Conservation (phyloP, 352 stramenopile species). For the Aphanomyces astaci region DNA sequence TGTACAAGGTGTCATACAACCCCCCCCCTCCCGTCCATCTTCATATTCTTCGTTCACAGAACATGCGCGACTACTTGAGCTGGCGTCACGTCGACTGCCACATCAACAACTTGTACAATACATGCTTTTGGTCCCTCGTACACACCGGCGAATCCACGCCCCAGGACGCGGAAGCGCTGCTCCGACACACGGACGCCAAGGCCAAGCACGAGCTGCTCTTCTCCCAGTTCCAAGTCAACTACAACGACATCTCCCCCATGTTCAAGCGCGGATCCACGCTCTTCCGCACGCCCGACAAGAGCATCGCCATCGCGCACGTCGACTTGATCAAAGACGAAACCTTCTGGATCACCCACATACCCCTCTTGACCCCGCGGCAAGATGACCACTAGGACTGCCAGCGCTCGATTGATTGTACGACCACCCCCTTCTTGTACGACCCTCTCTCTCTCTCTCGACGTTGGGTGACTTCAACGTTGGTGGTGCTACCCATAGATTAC, state of each 20-base stretch:
- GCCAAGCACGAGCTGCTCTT: slow-evolving; percentile 40
- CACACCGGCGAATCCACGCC: slow-evolving; percentile 23
- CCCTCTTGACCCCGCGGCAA: too few species aligned
- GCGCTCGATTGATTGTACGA: too few species aligned
- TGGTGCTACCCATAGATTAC: too few species aligned
- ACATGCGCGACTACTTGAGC: slow-evolving; percentile 34
- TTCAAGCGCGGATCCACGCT: slow-evolving; percentile 19
- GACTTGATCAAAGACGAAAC: slow-evolving; percentile 10
- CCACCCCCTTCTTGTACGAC: too few species aligned
- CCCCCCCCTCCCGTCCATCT: too few species aligned
- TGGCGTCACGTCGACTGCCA: slow-evolving; percentile 38
- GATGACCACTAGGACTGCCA: too few species aligned
- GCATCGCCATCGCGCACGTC: background rate
- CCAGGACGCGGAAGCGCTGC: slow-evolving; percentile 26
- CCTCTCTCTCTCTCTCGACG: too few species aligned
- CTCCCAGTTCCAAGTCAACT: slow-evolving; percentile 35
- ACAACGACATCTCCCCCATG: slow-evolving; percentile 25
- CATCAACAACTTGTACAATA: slow-evolving; percentile 44
- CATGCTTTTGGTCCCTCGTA: slow-evolving; percentile 34
- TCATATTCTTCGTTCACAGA: too few species aligned
- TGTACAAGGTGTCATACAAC: too few species aligned
- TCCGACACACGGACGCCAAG: slow-evolving; percentile 29
- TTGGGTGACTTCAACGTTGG: too few species aligned
- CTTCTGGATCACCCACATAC: background rate
- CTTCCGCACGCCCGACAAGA: background rate